A percentile compares a stretch with the other conserved stretches of the same genome.
Evolutionary conservation across 148 eudicot species (phyloP).

Genomic region (Camellia lanceoleosa): DNA sequence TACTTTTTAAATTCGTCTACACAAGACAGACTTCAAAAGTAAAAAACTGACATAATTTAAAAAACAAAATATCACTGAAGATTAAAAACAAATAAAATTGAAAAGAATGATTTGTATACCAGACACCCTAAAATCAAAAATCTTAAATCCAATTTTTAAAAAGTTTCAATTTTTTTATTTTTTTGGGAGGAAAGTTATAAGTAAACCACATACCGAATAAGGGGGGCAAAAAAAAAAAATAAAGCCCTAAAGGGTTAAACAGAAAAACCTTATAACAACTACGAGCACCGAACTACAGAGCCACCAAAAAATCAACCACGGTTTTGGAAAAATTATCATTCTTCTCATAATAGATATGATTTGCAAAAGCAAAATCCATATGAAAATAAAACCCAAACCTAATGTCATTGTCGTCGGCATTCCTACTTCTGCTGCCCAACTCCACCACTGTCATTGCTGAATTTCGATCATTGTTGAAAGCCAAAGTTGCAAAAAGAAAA

Average conservation of each 20-base stretch:
- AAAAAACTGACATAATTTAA: background rate
- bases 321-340: background rate
- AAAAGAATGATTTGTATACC: background rate
- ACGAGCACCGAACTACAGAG: too few species aligned
- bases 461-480: background rate
- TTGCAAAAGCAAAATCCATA: background rate
- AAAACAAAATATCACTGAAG: background rate
- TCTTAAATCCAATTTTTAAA: too few species aligned
- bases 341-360: background rate
- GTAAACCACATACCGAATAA: background rate
- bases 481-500: background rate
- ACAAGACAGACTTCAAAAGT: too few species aligned
- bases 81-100: too few species aligned
- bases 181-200: too few species aligned
- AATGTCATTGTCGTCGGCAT: too few species aligned
- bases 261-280: background rate
- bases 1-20: too few species aligned
- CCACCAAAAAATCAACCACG: background rate
- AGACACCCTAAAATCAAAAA: too few species aligned
- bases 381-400: background rate
- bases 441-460: background rate
- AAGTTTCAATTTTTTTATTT: too few species aligned
- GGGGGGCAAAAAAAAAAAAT: background rate
- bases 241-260: background rate
- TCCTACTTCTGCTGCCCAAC: background rate